Base-by-base conservation (phyloP, 2,329 filamentous ascomycete species). In the Rhynchosporium secalis region DNA sequence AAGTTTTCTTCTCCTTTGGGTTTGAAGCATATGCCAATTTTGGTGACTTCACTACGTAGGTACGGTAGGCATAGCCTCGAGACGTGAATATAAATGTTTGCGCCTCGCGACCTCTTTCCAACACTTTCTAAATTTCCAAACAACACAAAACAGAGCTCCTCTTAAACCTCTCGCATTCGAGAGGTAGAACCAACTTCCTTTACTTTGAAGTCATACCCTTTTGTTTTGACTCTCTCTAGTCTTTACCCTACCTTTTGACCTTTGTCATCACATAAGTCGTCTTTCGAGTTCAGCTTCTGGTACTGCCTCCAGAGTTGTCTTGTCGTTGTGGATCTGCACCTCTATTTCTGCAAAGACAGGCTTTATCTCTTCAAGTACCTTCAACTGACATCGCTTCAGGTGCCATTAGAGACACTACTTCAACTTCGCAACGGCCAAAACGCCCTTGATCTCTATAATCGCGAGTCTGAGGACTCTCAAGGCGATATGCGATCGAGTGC, bases 341-440 rank as follows among this genome's bases (percentile, higher is more conserved):
- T 46, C 9, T 46, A n/a, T 26, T n/a, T 8, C 26, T 7, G n/a
- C n/a, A 26, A 7, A 46, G 26, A n/a, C 20, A 8, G 20, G 43
- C 15, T 4, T n/a, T 8, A 20, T n/a, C 2, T 28, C 52, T 55
- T 36, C 6, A 26, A 33, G 9, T 48, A 9, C n/a, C 20, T 10
- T 26, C 33, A 28, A 43, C 56, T 62, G 31, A 63, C 46, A 2
- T 41, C 28, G 5, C 41, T 45, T 45, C 51, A 84, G 82, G 72
- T 83, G 10, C 68, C 76, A 13, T 77, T 80, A 38, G 73, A 79
- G 40, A 72, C 78, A 38, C 73, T 84, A 3, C 66, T 81, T 12
- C 65, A 72, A 2, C 74, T 80, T 33, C 71, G 76, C 9, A 80
- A 82, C 70, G 82, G 82, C 20, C 69, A 74, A 52, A 73, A 75